Percentiles rank a stretch among this genome's conserved stretches.
These are phyloP conservation scores for Cerioporus squamosus DNA, from an alignment of 1,284 basidiomycete species.

Conservation along the genomic window DNA sequence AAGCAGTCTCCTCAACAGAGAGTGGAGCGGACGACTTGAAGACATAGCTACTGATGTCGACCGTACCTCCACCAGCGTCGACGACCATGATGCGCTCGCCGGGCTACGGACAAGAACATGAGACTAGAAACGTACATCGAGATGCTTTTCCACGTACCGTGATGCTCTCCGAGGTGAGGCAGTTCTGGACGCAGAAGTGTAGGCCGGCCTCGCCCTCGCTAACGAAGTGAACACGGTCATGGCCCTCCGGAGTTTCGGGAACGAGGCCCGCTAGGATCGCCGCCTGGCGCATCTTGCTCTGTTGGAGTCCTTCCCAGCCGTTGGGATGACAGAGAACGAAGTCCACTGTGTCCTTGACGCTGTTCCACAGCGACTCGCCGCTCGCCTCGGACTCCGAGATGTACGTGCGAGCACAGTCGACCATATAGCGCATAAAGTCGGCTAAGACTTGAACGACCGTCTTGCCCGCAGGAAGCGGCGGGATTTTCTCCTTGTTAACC, in stretches of 20 bases:
- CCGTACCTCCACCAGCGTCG: slow-evolving; percentile 61
- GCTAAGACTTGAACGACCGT: slow-evolving; percentile 50
- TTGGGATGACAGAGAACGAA: slow-evolving; percentile 48
- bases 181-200: slow-evolving; percentile 47
- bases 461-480: slow-evolving; percentile 44
- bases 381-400: slow-evolving; percentile 52
- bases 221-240: slow-evolving; percentile 46
- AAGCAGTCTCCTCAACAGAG: slow-evolving; percentile 13
- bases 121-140: background rate
- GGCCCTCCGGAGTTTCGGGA: slow-evolving; percentile 31
- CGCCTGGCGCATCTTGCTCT: slow-evolving; percentile 44
- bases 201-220: slow-evolving; percentile 57
- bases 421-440: slow-evolving; percentile 58
- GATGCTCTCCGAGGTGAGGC: slow-evolving; percentile 38
- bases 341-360: slow-evolving; percentile 36
- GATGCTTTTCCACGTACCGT: slow-evolving; percentile 32
- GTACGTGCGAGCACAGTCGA: slow-evolving; percentile 46
- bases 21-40: slow-evolving; percentile 29
- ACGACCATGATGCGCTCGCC: slow-evolving; percentile 51
- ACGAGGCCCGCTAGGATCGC: slow-evolving; percentile 40
- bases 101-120: slow-evolving; percentile 22
- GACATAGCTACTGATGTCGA: slow-evolving; percentile 55
- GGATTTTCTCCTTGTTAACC: slow-evolving; percentile 3
- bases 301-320: slow-evolving; percentile 49
- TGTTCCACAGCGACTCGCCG: slow-evolving; percentile 43